Evolutionary conservation across 805 yeast genomes (phyloP), one percentile per base, ranked within the genome.

Genomic region (Cyberlindnera saturnus): DNA sequence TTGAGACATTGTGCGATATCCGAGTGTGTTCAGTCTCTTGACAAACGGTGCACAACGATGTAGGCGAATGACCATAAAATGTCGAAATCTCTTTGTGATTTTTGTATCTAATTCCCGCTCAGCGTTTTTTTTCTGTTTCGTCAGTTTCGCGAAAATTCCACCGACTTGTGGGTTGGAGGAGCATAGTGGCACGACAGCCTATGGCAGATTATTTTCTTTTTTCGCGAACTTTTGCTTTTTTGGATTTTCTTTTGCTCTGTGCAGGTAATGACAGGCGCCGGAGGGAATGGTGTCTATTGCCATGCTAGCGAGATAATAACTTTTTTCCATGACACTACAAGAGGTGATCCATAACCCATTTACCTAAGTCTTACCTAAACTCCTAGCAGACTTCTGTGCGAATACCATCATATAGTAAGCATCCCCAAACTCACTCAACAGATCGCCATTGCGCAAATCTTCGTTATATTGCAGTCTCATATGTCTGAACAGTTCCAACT

Each of bases 1-100:
- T 48, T 65, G 61, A 26, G 61, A 42, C 62, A 58, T 58, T 26
- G 46, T 51, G 32, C 46, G 20, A 34, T 36, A 38, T 45, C 51
- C 46, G 32, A 46, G 37, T 34, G 38, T 35, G 36, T 42, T 44
- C 38, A 40, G 34, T 34, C 36, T 39, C 46, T 41, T 32, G 38
- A 30, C 40, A 18, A 31, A 15, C 9, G 40, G 40, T 38, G 19
- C 28, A 30, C 40, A 38, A 19, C 34, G 39, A 7, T 30, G 26
- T 8, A 44, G 33, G n/a, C 28, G 18, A 29, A 36, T 29, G 19
- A 29, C 23, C 39, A 36, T 36, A 16, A 35, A 26, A 34, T 17
- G 32, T 30, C n/a, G 23, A 35, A 17, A 20, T 13, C 10, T 13
- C 15, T 20, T 16, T 16, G 30, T n/a, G 13, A n/a, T 30, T 19